Base-by-base conservation (phyloP, 2,329 filamentous ascomycete species). In the Colletotrichum truncatum region DNA sequence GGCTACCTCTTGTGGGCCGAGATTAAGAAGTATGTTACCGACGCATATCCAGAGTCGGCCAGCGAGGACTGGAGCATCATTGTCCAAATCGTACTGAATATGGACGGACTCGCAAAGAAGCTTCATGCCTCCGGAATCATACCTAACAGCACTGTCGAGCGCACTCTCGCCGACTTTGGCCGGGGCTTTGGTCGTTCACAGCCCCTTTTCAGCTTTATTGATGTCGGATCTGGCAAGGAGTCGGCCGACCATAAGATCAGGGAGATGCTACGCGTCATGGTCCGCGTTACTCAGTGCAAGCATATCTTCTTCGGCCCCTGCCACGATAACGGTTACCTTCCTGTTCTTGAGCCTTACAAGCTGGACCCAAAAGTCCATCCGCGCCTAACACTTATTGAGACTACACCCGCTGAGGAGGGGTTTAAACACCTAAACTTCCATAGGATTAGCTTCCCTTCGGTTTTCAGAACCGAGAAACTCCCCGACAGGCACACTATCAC, bases 151-250 rank as follows among this genome's bases (percentile, higher is more conserved):
- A 53, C 64, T n/a, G 71, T 74, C 7, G 49, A 59, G 12, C 54
- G 48, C 26, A 57, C 59, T 18, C 67, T 78, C 4, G 57, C 70
- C 38, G 73, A 72, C 25, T 79, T 79, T 57, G 74, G 70, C n/a
- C 72, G 72, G 28, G 74, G 72, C 14, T 78, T 78, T 43, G 73
- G 73, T 32, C 73, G 73, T 14, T 71, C 75, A 6, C 75, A 77
- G 48, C 72, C 74, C 0, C 69, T 78, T 4, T 78, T 77, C 67
- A 74, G 72, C 49, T 76, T 78, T 59, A 69, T 74, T 48, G 76
- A 78, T 56, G 75, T 78, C 16, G 76, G 75, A 38, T 68, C 68
- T 16, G 76, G 75, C 36, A 77, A 78, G 55, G 75, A 77, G 51
- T 73, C 73, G 54, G 73, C 76, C 21, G 75, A 78, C 32, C 70